phyloP scores from a whole-genome alignment of 495 filamentous ascomycete species.

The Penicillium salamii region DNA sequence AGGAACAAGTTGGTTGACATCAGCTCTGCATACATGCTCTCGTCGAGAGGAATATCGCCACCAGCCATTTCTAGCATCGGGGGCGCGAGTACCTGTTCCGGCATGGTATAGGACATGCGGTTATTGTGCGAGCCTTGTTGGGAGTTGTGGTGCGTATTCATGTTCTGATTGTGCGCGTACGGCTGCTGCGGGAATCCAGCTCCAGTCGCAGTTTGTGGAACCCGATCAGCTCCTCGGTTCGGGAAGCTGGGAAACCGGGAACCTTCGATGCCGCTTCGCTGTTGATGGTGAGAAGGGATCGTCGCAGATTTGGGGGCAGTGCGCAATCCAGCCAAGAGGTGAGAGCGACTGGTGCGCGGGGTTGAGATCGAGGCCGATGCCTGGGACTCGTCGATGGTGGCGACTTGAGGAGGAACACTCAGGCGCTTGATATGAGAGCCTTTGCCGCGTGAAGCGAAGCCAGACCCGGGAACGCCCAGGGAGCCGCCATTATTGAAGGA shows the following conservation, averaged over 20 bases:
- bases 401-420: slow-evolving; percentile 59
- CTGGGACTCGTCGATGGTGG: slow-evolving; percentile 64
- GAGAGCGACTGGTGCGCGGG: slow-evolving; percentile 89
- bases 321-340: slow-evolving; percentile 87
- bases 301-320: slow-evolving; percentile 88
- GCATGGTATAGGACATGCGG: slow-evolving; percentile 63
- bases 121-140: slow-evolving; percentile 12
- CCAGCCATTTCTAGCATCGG: slow-evolving; percentile 66
- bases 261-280: slow-evolving; percentile 46
- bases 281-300: slow-evolving; percentile 59
- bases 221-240: slow-evolving; percentile 40
- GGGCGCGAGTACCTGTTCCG: slow-evolving; percentile 85
- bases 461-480: slow-evolving; percentile 70
- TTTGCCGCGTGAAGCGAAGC: slow-evolving; percentile 79
- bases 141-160: slow-evolving; percentile 22
- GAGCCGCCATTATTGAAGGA: slow-evolving; percentile 60
- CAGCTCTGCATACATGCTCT: slow-evolving; percentile 76
- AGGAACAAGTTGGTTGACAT: slow-evolving; percentile 82
- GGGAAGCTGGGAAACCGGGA: slow-evolving; percentile 42
- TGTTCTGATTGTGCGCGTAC: slow-evolving; percentile 44
- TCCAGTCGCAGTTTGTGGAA: slow-evolving; percentile 63
- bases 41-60: slow-evolving; percentile 71
- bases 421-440: slow-evolving; percentile 84
- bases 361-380: slow-evolving; percentile 55
- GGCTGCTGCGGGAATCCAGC: slow-evolving; percentile 52